Evolutionary conservation across 352 stramenopile genomes (phyloP).

Genomic region (Pilasporangium apinafurcum): DNA sequence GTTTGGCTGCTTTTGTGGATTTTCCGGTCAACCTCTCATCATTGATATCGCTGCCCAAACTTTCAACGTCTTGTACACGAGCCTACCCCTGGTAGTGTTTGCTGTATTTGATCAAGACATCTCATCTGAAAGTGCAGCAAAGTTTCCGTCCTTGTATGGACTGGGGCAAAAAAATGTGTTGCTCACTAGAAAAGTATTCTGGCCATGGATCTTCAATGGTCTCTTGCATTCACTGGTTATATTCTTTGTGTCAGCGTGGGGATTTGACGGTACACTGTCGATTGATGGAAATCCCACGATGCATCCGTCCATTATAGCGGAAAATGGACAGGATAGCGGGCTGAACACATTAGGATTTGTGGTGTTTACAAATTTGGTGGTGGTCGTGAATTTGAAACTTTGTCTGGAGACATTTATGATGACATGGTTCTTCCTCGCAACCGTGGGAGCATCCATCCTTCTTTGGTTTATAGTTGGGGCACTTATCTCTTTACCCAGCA

Average conservation of each 20-base stretch:
- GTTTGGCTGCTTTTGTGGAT: constrained; percentile 76
- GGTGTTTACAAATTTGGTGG: constrained; percentile 75
- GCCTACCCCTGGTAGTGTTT: constrained; percentile 66
- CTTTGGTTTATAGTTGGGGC: constrained; percentile 62
- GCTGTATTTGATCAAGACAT: constrained; percentile 78
- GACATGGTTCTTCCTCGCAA: constrained; percentile 68
- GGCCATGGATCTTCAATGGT: constrained; percentile 79
- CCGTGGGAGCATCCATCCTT: constrained; percentile 38
- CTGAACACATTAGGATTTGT: constrained; percentile 68
- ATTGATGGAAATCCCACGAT: constrained; percentile 14
- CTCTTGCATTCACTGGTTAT: constrained; percentile 79
- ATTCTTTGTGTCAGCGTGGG: constrained; percentile 75
- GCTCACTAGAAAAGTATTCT: constrained; percentile 57
- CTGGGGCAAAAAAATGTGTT: constrained; percentile 68
- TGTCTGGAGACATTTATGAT: constrained; percentile 69
- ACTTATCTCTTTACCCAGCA: constrained; percentile 45
- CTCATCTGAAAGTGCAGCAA: constrained; percentile 49
- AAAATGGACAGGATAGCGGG: constrained; percentile 39
- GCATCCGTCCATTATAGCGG: constrained; percentile 23
- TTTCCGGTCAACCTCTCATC: constrained; percentile 74
- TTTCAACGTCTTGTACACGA: constrained; percentile 83
- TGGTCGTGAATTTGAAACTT: constrained; percentile 74
- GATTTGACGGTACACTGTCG: constrained; percentile 30
- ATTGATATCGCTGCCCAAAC: constrained; percentile 72
- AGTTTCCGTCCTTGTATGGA: constrained; percentile 61